phyloP scores from a whole-genome alignment of 768 basidiomycete genomes.

The Lanmaoa rubissima region DNA sequence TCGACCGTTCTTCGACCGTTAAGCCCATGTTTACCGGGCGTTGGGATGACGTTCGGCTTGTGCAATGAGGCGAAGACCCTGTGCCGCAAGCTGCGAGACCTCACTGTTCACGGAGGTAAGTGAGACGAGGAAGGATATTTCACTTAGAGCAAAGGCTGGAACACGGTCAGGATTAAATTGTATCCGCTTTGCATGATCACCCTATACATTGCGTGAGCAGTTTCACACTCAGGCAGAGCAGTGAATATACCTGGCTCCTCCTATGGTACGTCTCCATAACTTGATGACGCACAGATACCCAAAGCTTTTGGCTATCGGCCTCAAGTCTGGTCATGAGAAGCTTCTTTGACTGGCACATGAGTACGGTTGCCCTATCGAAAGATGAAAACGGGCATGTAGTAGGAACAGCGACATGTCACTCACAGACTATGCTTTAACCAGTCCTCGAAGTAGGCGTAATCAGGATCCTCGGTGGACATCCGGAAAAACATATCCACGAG shows the following conservation, averaged over 20 bases:
- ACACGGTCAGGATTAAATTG: slow-evolving; percentile 53
- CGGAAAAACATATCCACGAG: slow-evolving; percentile 45
- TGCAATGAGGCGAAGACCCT: slow-evolving; percentile 65
- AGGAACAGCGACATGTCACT: slow-evolving; percentile 17
- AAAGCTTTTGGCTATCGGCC: slow-evolving; percentile 61
- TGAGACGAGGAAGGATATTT: slow-evolving; percentile 70
- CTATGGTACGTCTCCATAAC: slow-evolving; percentile 54
- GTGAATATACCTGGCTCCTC: slow-evolving; percentile 43
- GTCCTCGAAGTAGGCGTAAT: slow-evolving; percentile 35
- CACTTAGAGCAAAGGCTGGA: slow-evolving; percentile 63
- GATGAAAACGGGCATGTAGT: neutral
- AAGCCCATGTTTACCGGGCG: slow-evolving; percentile 47
- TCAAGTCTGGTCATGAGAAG: slow-evolving; percentile 60
- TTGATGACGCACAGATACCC: slow-evolving; percentile 63
- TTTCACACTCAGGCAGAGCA: neutral
- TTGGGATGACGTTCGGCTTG: slow-evolving; percentile 63
- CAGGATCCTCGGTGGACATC: slow-evolving; percentile 39
- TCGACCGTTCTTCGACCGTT: slow-evolving; percentile 61
- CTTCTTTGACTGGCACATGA: slow-evolving; percentile 52
- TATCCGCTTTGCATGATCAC: slow-evolving; percentile 45
- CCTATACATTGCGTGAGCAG: slow-evolving; percentile 28
- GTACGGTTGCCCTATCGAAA: slow-evolving; percentile 18
- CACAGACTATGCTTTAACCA: slow-evolving; percentile 54
- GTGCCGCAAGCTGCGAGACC: slow-evolving; percentile 67
- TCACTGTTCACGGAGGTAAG: slow-evolving; percentile 66